phyloP scores from a whole-genome alignment of 352 stramenopile genomes.

The Peronospora farinosa region DNA sequence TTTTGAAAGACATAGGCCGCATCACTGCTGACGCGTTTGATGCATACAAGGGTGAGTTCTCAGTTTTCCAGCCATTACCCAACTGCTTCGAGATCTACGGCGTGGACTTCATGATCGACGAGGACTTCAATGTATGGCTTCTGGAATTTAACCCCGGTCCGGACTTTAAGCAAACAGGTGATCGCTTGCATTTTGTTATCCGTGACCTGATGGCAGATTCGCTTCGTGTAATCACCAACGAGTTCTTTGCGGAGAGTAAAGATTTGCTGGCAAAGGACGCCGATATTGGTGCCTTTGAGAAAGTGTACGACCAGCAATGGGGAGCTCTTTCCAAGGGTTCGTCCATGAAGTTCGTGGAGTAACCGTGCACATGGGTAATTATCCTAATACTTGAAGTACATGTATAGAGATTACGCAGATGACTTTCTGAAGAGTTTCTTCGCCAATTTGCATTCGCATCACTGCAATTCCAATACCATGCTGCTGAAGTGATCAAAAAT shows the following conservation, averaged over 20 bases:
- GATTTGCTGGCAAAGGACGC: conserved; percentile 9
- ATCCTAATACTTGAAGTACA: conserved; percentile 1
- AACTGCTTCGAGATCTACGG: conserved; percentile 77
- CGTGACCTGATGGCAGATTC: conserved; percentile 56
- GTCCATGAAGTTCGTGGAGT: conserved; percentile 52
- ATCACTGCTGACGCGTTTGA: conserved; percentile 64
- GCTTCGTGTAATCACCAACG: conserved; percentile 45
- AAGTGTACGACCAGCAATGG: conserved; percentile 57
- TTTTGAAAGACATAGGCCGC: conserved; percentile 48
- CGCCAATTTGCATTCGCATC: conserved; percentile 4
- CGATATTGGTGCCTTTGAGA: conserved; percentile 36
- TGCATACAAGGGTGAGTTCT: conserved; percentile 69
- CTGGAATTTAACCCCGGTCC: conserved; percentile 72
- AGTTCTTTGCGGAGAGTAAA: conserved; percentile 38
- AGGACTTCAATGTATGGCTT: conserved; percentile 62
- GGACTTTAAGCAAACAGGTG: conserved; percentile 72
- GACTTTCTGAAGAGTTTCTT: not conserved
- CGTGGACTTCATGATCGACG: conserved; percentile 68
- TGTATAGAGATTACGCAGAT: conserved; percentile 22
- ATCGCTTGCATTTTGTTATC: conserved; percentile 53
- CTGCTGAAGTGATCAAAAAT: conserved; percentile 45
- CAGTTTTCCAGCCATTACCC: conserved; percentile 57
- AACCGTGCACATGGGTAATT: conserved; percentile 8
- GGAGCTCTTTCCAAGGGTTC: conserved; percentile 39
- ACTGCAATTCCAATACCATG: not conserved